phyloP scores from a whole-genome alignment of 345 rosid species.

The Toxicodendron radicans region DNA sequence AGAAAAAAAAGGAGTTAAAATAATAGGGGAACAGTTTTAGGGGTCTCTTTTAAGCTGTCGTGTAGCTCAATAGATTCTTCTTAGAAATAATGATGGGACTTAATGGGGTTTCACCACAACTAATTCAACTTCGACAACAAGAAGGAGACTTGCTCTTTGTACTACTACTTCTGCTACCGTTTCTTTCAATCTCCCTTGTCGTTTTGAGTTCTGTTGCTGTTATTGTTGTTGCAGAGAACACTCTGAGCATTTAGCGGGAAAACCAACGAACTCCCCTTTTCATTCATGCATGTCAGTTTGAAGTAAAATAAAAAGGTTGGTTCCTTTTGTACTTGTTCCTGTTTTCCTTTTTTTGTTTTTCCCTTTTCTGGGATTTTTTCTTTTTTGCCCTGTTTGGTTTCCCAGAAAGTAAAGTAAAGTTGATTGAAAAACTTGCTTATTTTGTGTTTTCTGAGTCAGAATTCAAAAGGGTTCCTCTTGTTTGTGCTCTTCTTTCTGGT shows the following conservation, averaged over 20 bases:
- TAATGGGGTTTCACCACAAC: constrained; percentile 5
- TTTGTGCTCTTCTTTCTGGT: background rate
- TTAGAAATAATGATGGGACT: constrained; percentile 35
- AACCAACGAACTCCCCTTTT: background rate
- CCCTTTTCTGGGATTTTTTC: background rate
- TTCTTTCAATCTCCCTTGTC: constrained; percentile 3
- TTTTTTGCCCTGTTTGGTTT: constrained; percentile 24
- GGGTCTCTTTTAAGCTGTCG: constrained; percentile 47
- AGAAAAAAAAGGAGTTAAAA: background rate
- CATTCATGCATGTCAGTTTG: constrained; percentile 24
- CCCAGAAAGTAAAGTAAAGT: constrained; percentile 19
- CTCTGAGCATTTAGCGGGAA: constrained; percentile 48
- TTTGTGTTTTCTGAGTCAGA: background rate
- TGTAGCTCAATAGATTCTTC: constrained; percentile 38
- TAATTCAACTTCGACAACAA: background rate
- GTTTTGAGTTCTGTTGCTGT: constrained; percentile 4
- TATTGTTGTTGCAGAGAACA: background rate
- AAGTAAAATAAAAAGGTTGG: constrained; percentile 26
- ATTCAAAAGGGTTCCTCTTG: background rate
- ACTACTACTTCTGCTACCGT: background rate
- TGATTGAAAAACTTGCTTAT: background rate
- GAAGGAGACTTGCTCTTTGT: background rate
- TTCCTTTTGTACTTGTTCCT: background rate
- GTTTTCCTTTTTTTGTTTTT: background rate
- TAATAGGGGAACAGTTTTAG: constrained; percentile 21